A percentile compares a stretch with the other conserved stretches of the same genome.
phyloP scores from a whole-genome alignment of 768 basidiomycete genomes.

The Tricholoma terreum region DNA sequence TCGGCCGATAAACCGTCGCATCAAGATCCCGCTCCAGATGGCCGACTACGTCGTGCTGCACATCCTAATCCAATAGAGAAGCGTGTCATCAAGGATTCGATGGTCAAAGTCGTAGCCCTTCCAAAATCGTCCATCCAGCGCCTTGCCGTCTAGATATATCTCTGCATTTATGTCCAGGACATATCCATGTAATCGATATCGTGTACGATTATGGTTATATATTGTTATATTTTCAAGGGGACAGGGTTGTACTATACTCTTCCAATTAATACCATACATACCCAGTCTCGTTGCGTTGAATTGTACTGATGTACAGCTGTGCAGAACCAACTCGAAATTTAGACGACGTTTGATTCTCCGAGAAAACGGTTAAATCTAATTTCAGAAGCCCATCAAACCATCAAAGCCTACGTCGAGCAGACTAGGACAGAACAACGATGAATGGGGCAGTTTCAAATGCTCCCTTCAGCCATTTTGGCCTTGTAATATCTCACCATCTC shows the following conservation, averaged over 20 bases:
- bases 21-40: constrained; percentile 30
- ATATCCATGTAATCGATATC: background rate
- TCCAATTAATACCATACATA: background rate
- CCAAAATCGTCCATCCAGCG: constrained; percentile 25
- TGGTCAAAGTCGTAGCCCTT: constrained; percentile 47
- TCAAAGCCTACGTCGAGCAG: too few species aligned
- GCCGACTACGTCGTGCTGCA: constrained; percentile 39
- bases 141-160: constrained; percentile 16
- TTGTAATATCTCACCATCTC: constrained; percentile 96
- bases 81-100: constrained; percentile 50
- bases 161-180: background rate
- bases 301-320: too few species aligned
- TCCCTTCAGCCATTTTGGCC: constrained; percentile 83
- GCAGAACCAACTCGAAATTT: too few species aligned
- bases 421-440: background rate
- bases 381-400: background rate
- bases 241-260: background rate
- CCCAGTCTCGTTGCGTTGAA: too few species aligned
- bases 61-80: constrained; percentile 41
- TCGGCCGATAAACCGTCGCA: constrained; percentile 23
- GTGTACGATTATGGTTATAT: background rate
- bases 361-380: too few species aligned
- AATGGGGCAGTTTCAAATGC: constrained; percentile 41
- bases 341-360: too few species aligned
- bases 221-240: background rate